A percentile compares a stretch with the other conserved stretches of the same genome.
Evolutionary conservation across 1,139 yeast genomes (phyloP).

Genomic region (Yamadazyma kanchanaburiensis): DNA sequence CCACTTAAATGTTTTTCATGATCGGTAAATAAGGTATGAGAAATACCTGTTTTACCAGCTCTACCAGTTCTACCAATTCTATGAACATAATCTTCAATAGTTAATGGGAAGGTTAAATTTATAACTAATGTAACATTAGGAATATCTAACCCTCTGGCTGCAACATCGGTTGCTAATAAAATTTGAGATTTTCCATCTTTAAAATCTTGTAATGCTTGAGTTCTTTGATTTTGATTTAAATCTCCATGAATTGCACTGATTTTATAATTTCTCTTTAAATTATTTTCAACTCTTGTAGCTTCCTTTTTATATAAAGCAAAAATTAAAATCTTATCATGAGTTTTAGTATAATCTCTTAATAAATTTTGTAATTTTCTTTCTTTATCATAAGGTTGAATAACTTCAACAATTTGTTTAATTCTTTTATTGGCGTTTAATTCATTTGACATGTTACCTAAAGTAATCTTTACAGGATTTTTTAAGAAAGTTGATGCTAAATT

Average conservation of each 20-base stretch:
- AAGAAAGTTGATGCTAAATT: slow-evolving; percentile 87
- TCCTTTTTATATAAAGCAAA: slow-evolving; percentile 96
- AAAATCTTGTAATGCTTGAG: slow-evolving; percentile 80
- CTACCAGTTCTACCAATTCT: slow-evolving; percentile 98
- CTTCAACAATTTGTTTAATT: slow-evolving; percentile 91
- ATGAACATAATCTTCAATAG: slow-evolving; percentile 97
- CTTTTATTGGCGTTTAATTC: slow-evolving; percentile 92
- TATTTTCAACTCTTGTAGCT: slow-evolving; percentile 84
- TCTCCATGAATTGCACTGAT: slow-evolving; percentile 98
- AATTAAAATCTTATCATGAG: slow-evolving; percentile 77
- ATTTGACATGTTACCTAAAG: slow-evolving; percentile 86
- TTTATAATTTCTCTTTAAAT: slow-evolving; percentile 66
- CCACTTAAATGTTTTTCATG: slow-evolving; percentile 97
- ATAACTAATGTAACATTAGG: slow-evolving; percentile 97
- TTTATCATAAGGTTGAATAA: slow-evolving; percentile 77
- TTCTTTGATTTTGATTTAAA: slow-evolving; percentile 87
- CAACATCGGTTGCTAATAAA: slow-evolving; percentile 95
- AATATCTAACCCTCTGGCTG: slow-evolving; percentile 97
- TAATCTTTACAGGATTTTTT: slow-evolving; percentile 79
- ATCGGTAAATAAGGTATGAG: slow-evolving; percentile 94
- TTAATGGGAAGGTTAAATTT: slow-evolving; percentile 93
- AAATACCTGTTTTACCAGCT: slow-evolving; percentile 93
- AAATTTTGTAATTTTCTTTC: slow-evolving; percentile 73
- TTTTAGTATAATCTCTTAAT: slow-evolving; percentile 65
- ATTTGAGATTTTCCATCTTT: slow-evolving; percentile 76